Evolutionary conservation across 495 filamentous ascomycete genomes (phyloP).

Genomic region (Xylaria grammica): DNA sequence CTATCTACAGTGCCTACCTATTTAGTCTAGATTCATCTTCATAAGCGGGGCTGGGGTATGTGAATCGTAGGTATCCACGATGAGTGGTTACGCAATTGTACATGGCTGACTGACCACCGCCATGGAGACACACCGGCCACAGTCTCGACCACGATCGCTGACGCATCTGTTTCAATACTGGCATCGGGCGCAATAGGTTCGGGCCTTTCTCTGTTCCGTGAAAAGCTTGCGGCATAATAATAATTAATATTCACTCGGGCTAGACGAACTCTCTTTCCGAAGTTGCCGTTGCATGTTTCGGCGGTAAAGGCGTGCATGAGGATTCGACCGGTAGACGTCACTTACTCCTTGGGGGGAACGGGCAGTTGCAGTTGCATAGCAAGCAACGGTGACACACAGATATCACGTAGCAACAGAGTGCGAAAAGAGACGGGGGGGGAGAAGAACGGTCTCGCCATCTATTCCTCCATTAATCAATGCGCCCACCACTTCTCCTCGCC

Average conservation of each 20-base stretch:
- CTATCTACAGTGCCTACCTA: background rate
- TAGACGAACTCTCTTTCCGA: background rate
- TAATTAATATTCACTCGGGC: background rate
- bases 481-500: constrained; percentile 8
- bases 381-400: constrained; percentile 16
- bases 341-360: background rate
- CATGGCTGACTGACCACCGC: background rate
- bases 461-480: too few relatives aligned
- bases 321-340: too few relatives aligned
- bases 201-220: background rate
- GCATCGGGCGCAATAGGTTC: background rate
- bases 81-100: constrained; percentile 22
- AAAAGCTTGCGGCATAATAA: background rate
- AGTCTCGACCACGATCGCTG: background rate
- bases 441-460: constrained; percentile 2
- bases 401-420: background rate
- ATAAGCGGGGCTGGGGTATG: background rate
- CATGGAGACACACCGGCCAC: background rate
- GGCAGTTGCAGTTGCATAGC: constrained; percentile 9
- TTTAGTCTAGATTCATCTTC: background rate
- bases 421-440: background rate
- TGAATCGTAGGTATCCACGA: background rate
- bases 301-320: constrained; percentile 4
- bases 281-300: background rate
- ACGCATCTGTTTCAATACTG: background rate